Base-by-base conservation (phyloP, 2,329 filamentous ascomycete species). In the Scleromitrula shiraiana region DNA sequence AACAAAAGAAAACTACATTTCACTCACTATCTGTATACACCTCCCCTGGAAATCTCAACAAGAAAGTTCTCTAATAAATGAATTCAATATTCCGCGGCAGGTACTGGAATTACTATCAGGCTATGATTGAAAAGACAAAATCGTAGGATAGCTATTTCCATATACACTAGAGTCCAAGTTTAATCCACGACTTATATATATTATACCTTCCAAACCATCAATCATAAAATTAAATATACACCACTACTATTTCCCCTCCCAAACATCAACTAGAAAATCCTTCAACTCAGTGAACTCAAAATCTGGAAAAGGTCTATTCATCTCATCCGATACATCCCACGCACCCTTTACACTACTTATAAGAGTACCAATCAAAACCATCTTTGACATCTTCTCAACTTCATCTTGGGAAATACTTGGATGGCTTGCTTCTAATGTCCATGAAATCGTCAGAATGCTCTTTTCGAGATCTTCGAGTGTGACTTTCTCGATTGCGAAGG, bases 401-500 rank as follows among this genome's bases (percentile, higher is more conserved):
- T 59, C 46, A 0, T 71, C 68, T 1, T 57, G 55, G 1, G 65
- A 56, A 24, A 75, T 19, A 8, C 54, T 57, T 15, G 60, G 64
- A 46, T 67, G 67, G 1, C 36, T 50, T 10, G 63, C 55, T 53
- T 52, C 17, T 24, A 70, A 57, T 17, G 60, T 49, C 74, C 74
- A 76, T 3, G 65, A 66, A 0, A 67, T 61, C 12, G 65, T 65
- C 2, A 70, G 53, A 10, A 51, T 47, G 7, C 72, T 74, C 4
- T 61, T 66, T 54, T 70, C 59, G 6, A 80, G 67, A 55, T 80
- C 75, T 41, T 69, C 65, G 1, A 66, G 43, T 29, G 65, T 66
- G 2, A 78, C 62, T 15, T 65, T 66, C 4, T 76, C 71, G 12
- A 76, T 55, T 0, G 52, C 46, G 44, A 74, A 73, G 7, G 64